A percentile compares a stretch with the other conserved stretches of the same genome.
Evolutionary conservation across 495 filamentous ascomycete genomes (phyloP).

Genomic region (Penicillium antarcticum): DNA sequence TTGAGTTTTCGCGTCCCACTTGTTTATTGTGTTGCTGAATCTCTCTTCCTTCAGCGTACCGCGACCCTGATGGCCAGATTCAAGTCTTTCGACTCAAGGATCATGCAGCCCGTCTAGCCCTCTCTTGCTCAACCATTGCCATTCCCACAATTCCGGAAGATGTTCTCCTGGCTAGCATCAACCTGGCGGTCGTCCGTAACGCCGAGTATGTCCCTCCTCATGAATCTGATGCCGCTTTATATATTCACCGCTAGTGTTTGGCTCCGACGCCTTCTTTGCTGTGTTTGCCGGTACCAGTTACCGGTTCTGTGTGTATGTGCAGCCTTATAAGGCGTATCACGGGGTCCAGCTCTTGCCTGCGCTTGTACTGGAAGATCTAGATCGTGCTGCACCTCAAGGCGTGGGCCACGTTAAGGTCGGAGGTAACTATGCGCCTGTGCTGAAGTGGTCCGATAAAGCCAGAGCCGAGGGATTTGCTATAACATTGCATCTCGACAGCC

Average conservation of each 20-base stretch:
- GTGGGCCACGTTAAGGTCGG: constrained; percentile 45
- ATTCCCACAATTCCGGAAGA: constrained; percentile 37
- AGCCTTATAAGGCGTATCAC: constrained; percentile 36
- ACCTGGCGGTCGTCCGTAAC: constrained; percentile 37
- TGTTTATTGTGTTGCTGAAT: background rate
- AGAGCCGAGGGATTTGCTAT: constrained; percentile 40
- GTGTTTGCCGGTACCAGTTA: constrained; percentile 32
- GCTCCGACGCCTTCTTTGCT: constrained; percentile 28
- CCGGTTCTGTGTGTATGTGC: constrained; percentile 40
- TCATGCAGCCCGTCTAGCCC: constrained; percentile 33
- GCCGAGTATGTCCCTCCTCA: constrained; percentile 44
- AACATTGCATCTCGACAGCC: constrained; percentile 47
- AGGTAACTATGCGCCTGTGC: constrained; percentile 49
- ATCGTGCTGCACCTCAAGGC: constrained; percentile 45
- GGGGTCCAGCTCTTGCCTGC: constrained; percentile 34
- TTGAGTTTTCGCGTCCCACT: background rate
- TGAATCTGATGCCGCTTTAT: constrained; percentile 33
- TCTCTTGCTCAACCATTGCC: constrained; percentile 28
- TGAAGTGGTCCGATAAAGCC: constrained; percentile 38
- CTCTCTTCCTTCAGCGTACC: constrained; percentile 27
- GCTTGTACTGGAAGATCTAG: constrained; percentile 47
- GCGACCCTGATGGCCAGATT: constrained; percentile 32
- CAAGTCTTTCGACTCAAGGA: constrained; percentile 36
- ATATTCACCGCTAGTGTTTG: constrained; percentile 44
- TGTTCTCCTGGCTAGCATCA: constrained; percentile 33